These are phyloP conservation scores for Leccinum solheimii DNA, from an alignment of 1,284 basidiomycete genomes.

Conservation along the genomic window DNA sequence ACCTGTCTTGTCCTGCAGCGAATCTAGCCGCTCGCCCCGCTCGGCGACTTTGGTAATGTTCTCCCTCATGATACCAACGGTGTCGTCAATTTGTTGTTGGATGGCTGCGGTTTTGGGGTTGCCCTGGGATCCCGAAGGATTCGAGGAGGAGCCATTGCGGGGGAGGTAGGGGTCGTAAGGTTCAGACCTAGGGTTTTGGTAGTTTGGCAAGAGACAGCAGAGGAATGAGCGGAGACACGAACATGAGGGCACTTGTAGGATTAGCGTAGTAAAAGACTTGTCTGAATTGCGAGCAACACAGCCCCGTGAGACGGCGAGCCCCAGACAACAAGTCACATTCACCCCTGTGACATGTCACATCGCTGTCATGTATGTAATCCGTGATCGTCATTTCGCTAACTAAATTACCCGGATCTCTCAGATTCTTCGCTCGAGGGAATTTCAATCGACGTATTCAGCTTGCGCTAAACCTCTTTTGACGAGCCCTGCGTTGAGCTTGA, in stretches of 20 bases:
- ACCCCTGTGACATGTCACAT: not conserved
- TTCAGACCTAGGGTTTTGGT: constrained; percentile 67
- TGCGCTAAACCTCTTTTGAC: too few relatives aligned
- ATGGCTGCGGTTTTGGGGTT: constrained; percentile 90
- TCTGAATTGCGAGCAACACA: not conserved
- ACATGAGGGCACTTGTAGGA: constrained; percentile 21
- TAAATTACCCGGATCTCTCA: too few relatives aligned
- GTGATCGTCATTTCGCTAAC: too few relatives aligned
- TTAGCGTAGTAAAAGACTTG: not conserved
- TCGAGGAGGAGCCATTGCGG: constrained; percentile 68
- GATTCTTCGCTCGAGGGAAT: too few relatives aligned
- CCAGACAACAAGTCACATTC: not conserved
- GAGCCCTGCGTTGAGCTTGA: too few relatives aligned
- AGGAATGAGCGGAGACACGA: constrained; percentile 18
- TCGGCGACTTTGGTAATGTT: constrained; percentile 97
- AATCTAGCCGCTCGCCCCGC: constrained; percentile 91
- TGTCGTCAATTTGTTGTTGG: constrained; percentile 93
- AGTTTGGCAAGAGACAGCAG: constrained; percentile 8
- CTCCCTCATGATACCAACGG: constrained; percentile 95
- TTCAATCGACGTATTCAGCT: too few relatives aligned
- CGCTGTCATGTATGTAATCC: too few relatives aligned
- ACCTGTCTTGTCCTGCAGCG: constrained; percentile 98
- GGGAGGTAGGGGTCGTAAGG: constrained; percentile 97
- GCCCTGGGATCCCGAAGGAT: constrained; percentile 47
- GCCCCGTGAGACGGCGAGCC: not conserved